Evolutionary conservation across 306 rosid genomes (phyloP).

Genomic region (Gastrolobium villosum): DNA sequence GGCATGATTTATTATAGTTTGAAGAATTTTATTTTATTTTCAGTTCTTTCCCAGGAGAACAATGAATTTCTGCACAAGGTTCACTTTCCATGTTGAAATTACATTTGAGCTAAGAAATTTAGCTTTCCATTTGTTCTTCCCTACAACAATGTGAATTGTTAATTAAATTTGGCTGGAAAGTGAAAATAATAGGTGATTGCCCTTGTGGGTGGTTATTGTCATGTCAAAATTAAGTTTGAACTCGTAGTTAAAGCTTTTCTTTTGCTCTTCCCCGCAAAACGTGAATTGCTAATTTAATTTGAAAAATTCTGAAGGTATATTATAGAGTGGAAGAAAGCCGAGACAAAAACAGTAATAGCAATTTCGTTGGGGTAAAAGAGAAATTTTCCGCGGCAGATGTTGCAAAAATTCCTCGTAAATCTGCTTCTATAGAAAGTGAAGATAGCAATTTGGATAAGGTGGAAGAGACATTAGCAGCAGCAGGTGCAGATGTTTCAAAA

Average conservation of each 20-base stretch:
- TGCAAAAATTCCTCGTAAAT: slow-evolving; percentile 29
- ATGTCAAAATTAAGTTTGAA: slow-evolving; percentile 32
- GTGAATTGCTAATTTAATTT: slow-evolving; percentile 41
- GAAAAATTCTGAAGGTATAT: slow-evolving; percentile 64
- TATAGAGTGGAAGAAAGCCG: slow-evolving; percentile 67
- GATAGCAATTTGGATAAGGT: slow-evolving; percentile 4
- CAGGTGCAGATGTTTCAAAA: slow-evolving; percentile 13
- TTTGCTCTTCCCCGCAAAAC: slow-evolving; percentile 19
- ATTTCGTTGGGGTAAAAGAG: slow-evolving; percentile 44
- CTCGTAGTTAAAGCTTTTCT: not conserved
- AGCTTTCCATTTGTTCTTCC: not conserved
- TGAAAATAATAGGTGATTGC: not conserved
- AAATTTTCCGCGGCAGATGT: slow-evolving; percentile 33
- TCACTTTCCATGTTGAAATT: not conserved
- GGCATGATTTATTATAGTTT: not conserved
- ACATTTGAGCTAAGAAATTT: not conserved
- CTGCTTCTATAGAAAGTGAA: slow-evolving; percentile 10
- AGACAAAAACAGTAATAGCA: slow-evolving; percentile 46
- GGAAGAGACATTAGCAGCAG: slow-evolving; percentile 43
- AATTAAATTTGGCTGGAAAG: slow-evolving; percentile 15
- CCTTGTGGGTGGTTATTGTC: not conserved
- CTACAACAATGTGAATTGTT: slow-evolving; percentile 2
- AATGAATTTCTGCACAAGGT: not conserved
- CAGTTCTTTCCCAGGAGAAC: not conserved
- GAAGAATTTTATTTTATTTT: not conserved